Evolutionary conservation across 208 protist genomes (phyloP), one percentile per base, ranked within the genome.

Genomic region (Strigomonas culicis): DNA sequence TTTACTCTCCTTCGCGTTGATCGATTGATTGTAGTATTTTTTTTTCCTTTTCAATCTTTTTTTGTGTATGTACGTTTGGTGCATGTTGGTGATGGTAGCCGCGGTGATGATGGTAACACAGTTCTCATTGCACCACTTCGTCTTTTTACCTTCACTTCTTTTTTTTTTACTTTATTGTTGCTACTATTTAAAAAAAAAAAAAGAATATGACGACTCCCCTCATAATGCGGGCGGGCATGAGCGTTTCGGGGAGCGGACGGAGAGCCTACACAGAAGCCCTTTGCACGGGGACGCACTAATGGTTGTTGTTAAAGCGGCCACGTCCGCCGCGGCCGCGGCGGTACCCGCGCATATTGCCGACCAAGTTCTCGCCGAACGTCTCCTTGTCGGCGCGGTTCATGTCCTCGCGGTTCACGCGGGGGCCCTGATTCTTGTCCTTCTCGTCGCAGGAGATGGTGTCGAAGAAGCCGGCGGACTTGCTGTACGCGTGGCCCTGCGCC

Each of bases 331-430:
- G 77, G 27, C 69, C 65, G 53, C 75, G 66, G 34, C 79, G 71
- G 25, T 59, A 64, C 46, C 74, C 74, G 25, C 81, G 82, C 83
- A 91, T 92, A 70, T 64, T 83, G 72, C 85, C 87, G 60, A 95
- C 85, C 83, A 92, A 89, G 47, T 92, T 85, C 22, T 72, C 66
- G 2, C 88, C 88, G 55, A 95, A 95, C 31, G 88, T 95, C 64
- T 95, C 88, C 11, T 82, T 81, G 66, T 95, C 88, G 27, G 85
- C 79, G 61, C 82, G 79, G 59, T 88, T 89, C 83, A 91, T 89
- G 41, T 90, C 81, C 47, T 88, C 83, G 30, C 88, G 84, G 52
- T 90, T 84, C 11, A 77, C 44, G 47, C 79, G 80, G 31, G 70
- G 39, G 55, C 34, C 66, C 49, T 71, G 74, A n/a, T 72, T 63